A percentile compares a stretch with the other conserved stretches of the same genome.
Conservation (phyloP, 345 rosid species). For the Iberis pinnata region DNA sequence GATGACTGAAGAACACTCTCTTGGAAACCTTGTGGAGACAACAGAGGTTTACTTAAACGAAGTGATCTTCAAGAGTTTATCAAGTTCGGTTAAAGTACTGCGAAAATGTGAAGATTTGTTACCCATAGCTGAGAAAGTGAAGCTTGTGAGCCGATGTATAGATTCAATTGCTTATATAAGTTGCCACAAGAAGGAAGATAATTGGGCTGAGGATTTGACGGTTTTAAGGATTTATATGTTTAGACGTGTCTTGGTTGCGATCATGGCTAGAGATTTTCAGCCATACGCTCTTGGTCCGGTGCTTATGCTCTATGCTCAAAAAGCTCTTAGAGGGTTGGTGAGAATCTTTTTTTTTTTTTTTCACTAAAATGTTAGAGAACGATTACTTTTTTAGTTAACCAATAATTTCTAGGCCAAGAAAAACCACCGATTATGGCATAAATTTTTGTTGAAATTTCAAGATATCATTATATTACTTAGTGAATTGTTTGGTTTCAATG, state of each 20-base stretch:
- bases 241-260: constrained; percentile 63
- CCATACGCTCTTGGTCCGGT: constrained; percentile 65
- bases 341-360: constrained; percentile 30
- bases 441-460: too few relatives aligned
- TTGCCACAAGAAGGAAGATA: constrained; percentile 41
- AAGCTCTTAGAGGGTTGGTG: constrained; percentile 88
- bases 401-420: too few relatives aligned
- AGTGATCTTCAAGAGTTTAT: constrained; percentile 55
- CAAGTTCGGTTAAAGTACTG: constrained; percentile 56
- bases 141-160: constrained; percentile 58
- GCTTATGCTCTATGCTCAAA: constrained; percentile 82
- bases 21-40: constrained; percentile 60
- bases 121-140: constrained; percentile 66
- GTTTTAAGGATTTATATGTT: constrained; percentile 62
- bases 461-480: too few relatives aligned
- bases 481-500: too few relatives aligned
- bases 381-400: too few relatives aligned
- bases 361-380: neutral
- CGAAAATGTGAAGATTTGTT: constrained; percentile 40
- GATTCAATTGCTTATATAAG: constrained; percentile 62
- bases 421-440: too few relatives aligned
- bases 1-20: constrained; percentile 76
- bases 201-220: constrained; percentile 82
- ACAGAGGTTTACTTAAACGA: constrained; percentile 66
- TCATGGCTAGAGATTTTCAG: constrained; percentile 73